Percentiles rank a stretch among this genome's conserved stretches.
Evolutionary conservation across 768 basidiomycete species (phyloP).

Genomic region (Russula foetens): DNA sequence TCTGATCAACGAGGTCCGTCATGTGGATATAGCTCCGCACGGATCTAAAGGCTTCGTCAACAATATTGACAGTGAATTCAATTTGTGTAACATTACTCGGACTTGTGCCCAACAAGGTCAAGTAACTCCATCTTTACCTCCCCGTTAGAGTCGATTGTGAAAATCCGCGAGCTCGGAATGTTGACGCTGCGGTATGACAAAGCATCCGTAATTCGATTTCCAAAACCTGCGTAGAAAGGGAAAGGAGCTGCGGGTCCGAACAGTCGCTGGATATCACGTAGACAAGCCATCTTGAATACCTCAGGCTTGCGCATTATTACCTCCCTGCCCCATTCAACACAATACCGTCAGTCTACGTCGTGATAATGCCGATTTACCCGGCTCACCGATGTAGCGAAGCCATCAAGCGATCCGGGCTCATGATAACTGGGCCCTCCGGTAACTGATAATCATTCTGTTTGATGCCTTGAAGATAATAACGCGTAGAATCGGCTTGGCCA

Average conservation of each 20-base stretch:
- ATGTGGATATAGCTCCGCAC: slow-evolving; percentile 83
- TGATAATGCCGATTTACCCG: slow-evolving; percentile 20
- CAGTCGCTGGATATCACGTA: slow-evolving; percentile 87
- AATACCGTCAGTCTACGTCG: background rate
- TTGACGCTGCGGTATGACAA: slow-evolving; percentile 96
- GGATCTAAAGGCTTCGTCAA: background rate
- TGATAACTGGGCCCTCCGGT: slow-evolving; percentile 97
- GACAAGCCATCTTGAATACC: slow-evolving; percentile 99
- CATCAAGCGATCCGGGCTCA: slow-evolving; percentile 96
- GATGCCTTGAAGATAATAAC: slow-evolving; percentile 90
- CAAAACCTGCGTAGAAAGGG: slow-evolving; percentile 96
- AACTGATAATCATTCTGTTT: slow-evolving; percentile 93
- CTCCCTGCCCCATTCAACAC: slow-evolving; percentile 46
- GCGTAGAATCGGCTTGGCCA: slow-evolving; percentile 94
- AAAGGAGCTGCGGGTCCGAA: slow-evolving; percentile 66
- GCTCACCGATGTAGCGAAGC: slow-evolving; percentile 82
- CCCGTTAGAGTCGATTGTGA: slow-evolving; percentile 91
- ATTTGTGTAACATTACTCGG: slow-evolving; percentile 51
- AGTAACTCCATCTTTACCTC: slow-evolving; percentile 96
- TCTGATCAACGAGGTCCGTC: slow-evolving; percentile 99
- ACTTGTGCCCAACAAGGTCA: slow-evolving; percentile 96
- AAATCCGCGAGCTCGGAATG: slow-evolving; percentile 88
- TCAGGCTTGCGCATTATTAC: slow-evolving; percentile 99
- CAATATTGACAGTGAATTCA: background rate
- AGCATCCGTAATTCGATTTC: slow-evolving; percentile 97